These are phyloP conservation scores for Apiospora arundinis DNA, from an alignment of 2,329 filamentous ascomycete genomes.

Conservation along the genomic window DNA sequence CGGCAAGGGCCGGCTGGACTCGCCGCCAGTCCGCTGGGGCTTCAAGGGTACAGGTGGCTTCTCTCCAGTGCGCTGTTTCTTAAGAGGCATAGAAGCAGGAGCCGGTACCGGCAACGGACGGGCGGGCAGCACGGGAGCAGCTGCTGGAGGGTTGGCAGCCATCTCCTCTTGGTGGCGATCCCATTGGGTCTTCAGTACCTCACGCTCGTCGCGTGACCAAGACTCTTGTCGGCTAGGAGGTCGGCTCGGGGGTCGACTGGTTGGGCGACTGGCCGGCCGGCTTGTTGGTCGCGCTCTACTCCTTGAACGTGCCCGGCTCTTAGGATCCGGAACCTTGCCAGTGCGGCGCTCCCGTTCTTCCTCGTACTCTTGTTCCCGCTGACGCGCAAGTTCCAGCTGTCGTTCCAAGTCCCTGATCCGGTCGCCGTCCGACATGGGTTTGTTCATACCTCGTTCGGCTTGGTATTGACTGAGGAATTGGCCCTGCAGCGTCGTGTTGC, in stretches of 20 bases:
- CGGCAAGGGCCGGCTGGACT: constrained; percentile 52
- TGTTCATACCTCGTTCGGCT: constrained; percentile 63
- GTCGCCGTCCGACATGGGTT: constrained; percentile 57
- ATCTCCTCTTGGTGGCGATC: constrained; percentile 48
- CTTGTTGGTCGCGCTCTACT: constrained; percentile 53
- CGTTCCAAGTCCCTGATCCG: constrained; percentile 83
- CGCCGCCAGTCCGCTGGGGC: constrained; percentile 43
- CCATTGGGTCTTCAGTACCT: constrained; percentile 64
- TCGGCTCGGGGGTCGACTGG: constrained; percentile 53
- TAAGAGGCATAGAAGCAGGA: constrained; percentile 35
- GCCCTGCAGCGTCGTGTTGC: constrained; percentile 75
- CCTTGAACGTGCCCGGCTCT: constrained; percentile 48
- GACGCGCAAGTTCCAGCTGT: constrained; percentile 66
- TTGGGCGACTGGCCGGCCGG: constrained; percentile 39
- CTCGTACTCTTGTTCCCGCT: constrained; percentile 69
- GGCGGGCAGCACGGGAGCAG: constrained; percentile 37
- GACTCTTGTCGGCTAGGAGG: constrained; percentile 65
- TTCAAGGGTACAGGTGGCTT: constrained; percentile 13
- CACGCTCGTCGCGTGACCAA: constrained; percentile 69
- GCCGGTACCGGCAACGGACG: constrained; percentile 51
- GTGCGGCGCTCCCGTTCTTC: constrained; percentile 58
- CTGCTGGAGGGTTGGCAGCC: constrained; percentile 31
- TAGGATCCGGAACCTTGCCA: constrained; percentile 35
- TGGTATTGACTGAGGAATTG: constrained; percentile 90
- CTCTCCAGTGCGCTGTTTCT: constrained; percentile 37